Evolutionary conservation across 208 protist genomes (phyloP), one percentile per base, ranked within the genome.

Genomic region (Blastocrithidia nonstop): DNA sequence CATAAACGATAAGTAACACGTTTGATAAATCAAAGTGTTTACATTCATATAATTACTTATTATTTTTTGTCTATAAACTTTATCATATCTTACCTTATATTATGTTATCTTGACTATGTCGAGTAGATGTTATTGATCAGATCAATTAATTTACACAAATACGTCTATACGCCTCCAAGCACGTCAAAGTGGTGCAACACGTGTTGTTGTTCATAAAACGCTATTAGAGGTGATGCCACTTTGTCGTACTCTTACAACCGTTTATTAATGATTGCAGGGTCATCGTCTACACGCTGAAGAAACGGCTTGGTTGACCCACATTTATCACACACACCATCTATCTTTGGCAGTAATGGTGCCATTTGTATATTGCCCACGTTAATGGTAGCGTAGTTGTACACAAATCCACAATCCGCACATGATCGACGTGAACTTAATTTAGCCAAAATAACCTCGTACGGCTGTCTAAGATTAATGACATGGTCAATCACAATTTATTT

Each of bases 381-480:
- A 15, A 88, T 83, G 19, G 61, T 71, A 32, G 66, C 65, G 1
- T 45, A 46, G 60, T 90, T 90, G 64, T 90, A 90, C 2, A 66
- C 61, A 28, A 74, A 70, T 6, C 80, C 80, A 48, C 80, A 90
- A 17, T 78, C 47, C 16, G 57, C 39, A 55, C 80, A 90, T 22
- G 59, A 66, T 39, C 80, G 70, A 21, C 80, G 61, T 22, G 66
- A 73, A 42, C 59, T 73, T 25, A 87, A 47, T 50, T 90, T 90
- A 9, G 45, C 49, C 22, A 86, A 54, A 29, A 90, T 87, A 6
- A 90, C 77, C 38, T 67, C 61, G 24, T 44, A 48, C 9, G 76
- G 72, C 54, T 90, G 80, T 2, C 63, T 67, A 19, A 90, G 59
- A 42, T 90, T 90, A 43, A 87, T 58, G 15, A 90, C 80, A 47